phyloP scores from a whole-genome alignment of 495 filamentous ascomycete genomes.

The Lasiosphaeria hispida region DNA sequence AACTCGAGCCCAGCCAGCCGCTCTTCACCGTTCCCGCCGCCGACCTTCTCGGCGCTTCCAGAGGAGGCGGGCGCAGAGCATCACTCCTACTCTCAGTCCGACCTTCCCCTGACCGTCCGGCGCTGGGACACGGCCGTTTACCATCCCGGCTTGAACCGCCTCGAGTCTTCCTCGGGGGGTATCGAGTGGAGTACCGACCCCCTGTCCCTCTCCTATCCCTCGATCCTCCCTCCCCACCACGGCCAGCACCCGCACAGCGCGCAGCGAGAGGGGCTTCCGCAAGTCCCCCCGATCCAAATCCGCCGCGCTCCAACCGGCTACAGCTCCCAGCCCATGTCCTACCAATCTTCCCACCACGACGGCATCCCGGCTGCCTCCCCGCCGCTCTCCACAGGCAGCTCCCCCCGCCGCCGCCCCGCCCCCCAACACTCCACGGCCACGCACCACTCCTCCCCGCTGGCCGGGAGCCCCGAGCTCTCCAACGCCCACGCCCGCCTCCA shows the following conservation, averaged over 20 bases:
- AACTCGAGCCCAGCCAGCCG: slow-evolving; percentile 27
- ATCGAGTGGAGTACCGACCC: slow-evolving; percentile 16
- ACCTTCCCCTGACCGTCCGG: slow-evolving; percentile 19
- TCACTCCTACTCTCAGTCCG: slow-evolving; percentile 21
- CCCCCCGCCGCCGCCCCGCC: slow-evolving; percentile 7
- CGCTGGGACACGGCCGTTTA: slow-evolving; percentile 27
- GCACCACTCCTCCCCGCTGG: slow-evolving; percentile 16
- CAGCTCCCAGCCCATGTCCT: slow-evolving; percentile 57
- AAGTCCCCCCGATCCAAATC: slow-evolving; percentile 14
- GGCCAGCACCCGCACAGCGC: slow-evolving; percentile 19
- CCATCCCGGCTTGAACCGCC: slow-evolving; percentile 17
- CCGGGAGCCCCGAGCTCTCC: not conserved
- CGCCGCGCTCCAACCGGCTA: slow-evolving; percentile 42
- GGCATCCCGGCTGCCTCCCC: not conserved
- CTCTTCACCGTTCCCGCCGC: slow-evolving; percentile 31
- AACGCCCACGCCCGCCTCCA: slow-evolving; percentile 31
- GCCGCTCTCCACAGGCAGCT: not conserved
- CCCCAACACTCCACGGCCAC: slow-evolving; percentile 10
- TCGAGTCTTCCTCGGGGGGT: slow-evolving; percentile 10
- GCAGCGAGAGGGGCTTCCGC: too few relatives aligned
- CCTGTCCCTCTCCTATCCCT: slow-evolving; percentile 25
- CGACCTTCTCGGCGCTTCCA: slow-evolving; percentile 21
- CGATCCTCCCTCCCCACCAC: slow-evolving; percentile 26
- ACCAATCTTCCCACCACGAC: slow-evolving; percentile 22
- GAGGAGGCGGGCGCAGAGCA: slow-evolving; percentile 21